Evolutionary conservation across 2,329 filamentous ascomycete genomes (phyloP).

Genomic region (Trichoderma aggressivum): DNA sequence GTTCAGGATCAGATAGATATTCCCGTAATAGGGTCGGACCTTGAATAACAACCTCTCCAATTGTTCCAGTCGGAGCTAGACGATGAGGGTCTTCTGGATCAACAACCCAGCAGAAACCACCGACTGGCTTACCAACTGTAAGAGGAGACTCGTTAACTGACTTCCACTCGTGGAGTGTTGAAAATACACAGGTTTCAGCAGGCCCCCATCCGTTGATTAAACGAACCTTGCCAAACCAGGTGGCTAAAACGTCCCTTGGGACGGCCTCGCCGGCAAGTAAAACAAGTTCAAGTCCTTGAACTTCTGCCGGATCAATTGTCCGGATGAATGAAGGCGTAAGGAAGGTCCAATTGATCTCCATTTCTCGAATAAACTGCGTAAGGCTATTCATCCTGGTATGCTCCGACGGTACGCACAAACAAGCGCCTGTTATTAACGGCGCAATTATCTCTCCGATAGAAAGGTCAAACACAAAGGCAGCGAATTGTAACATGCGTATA

Average conservation of each 20-base stretch:
- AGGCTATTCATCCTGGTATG: conserved; percentile 14
- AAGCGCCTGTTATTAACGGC: conserved; percentile 7
- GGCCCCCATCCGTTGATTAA: conserved; percentile 24
- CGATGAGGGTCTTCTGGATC: conserved; percentile 11
- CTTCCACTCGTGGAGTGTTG: conserved; percentile 19
- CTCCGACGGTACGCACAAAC: conserved; percentile 13
- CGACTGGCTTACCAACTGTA: conserved; percentile 16
- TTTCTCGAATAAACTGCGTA: conserved; percentile 6
- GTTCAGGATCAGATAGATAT: conserved; percentile 12
- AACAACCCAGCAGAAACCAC: conserved; percentile 16
- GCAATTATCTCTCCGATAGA: conserved; percentile 14
- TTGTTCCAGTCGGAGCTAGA: not conserved
- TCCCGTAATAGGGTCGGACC: conserved; percentile 9
- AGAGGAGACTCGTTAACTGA: conserved; percentile 11
- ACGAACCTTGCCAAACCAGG: conserved; percentile 17
- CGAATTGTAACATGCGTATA: conserved; percentile 18
- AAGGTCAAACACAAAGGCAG: conserved; percentile 16
- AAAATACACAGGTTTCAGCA: conserved; percentile 20
- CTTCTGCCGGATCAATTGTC: not conserved
- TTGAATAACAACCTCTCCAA: conserved; percentile 16
- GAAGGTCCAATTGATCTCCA: conserved; percentile 13
- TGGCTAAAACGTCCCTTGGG: conserved; percentile 13
- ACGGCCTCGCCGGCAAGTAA: conserved; percentile 21
- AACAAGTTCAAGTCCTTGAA: conserved; percentile 16
- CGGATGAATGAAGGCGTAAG: conserved; percentile 15